Conservation (phyloP, 1,284 basidiomycete genomes). For the Leccinum insolens region DNA sequence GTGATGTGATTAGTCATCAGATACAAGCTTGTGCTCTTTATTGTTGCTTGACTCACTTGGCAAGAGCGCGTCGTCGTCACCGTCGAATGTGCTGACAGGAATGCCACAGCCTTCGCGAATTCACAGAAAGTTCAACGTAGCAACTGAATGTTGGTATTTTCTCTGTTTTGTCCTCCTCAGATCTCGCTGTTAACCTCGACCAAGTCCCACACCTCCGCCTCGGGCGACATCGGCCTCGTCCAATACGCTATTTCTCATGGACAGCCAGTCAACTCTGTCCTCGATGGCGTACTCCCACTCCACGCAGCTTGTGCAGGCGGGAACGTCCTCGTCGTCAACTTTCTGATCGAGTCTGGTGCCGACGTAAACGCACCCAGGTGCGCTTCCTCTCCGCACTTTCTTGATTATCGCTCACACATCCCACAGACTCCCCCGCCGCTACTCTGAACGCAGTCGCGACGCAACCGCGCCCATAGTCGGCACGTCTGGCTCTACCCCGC, state of each 20-base stretch:
- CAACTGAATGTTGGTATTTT: constrained; percentile 67
- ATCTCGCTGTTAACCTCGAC: neutral
- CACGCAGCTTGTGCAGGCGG: constrained; percentile 91
- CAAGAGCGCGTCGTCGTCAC: neutral
- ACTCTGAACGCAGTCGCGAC: constrained; percentile 73
- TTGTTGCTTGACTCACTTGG: neutral
- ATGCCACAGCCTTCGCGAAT: constrained; percentile 36
- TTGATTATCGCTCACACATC: constrained; percentile 9
- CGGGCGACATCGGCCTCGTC: constrained; percentile 86
- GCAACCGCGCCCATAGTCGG: constrained; percentile 72
- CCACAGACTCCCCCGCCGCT: constrained; percentile 73
- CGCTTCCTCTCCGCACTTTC: constrained; percentile 17
- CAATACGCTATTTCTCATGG: constrained; percentile 90
- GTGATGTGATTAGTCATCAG: constrained; percentile 4
- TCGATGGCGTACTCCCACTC: constrained; percentile 89
- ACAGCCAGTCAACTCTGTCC: constrained; percentile 90
- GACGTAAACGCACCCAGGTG: constrained; percentile 91
- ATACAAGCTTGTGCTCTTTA: neutral
- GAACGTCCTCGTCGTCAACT: constrained; percentile 79
- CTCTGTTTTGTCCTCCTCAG: neutral
- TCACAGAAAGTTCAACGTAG: constrained; percentile 77
- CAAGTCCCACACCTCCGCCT: constrained; percentile 86
- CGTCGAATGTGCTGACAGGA: constrained; percentile 7
- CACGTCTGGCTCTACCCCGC: constrained; percentile 82
- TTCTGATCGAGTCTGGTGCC: constrained; percentile 88